Conservation (phyloP, 139 green algal genomes). For the Chlamydomonas sp. region DNA sequence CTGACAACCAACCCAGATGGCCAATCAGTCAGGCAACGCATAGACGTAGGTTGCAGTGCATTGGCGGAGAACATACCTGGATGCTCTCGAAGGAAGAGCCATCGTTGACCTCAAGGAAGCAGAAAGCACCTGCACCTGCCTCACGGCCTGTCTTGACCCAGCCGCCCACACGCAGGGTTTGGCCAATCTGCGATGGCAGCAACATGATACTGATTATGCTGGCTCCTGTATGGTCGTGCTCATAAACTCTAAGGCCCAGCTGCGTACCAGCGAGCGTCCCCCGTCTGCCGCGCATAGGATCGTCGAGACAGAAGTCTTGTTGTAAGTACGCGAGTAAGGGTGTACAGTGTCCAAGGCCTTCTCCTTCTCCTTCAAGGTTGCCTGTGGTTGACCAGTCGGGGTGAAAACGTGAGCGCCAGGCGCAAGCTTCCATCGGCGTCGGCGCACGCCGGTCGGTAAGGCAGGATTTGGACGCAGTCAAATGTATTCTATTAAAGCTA, state of each 20-base stretch:
- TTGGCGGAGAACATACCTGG: constrained; percentile 66
- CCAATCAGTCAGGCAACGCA: too few relatives aligned
- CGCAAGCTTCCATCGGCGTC: neutral
- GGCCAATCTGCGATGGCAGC: constrained; percentile 64
- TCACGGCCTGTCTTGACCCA: constrained; percentile 98
- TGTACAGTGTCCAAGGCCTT: constrained; percentile 48
- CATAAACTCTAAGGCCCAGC: neutral
- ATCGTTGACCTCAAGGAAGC: constrained; percentile 99
- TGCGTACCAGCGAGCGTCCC: constrained; percentile 70
- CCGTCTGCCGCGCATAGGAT: constrained; percentile 72
- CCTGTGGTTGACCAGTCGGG: constrained; percentile 13
- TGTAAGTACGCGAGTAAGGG: constrained; percentile 68
- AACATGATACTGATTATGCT: too few relatives aligned
- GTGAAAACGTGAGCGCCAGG: constrained; percentile 9
- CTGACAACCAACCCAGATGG: too few relatives aligned
- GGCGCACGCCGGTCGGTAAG: too few relatives aligned
- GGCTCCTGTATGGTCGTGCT: neutral
- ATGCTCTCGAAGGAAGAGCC: constrained; percentile 90
- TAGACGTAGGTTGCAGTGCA: too few relatives aligned
- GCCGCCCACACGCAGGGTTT: constrained; percentile 88
- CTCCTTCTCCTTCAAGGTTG: constrained; percentile 54
- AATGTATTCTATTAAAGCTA: too few relatives aligned
- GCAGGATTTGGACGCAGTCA: too few relatives aligned
- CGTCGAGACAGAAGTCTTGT: constrained; percentile 65
- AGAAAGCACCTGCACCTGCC: constrained; percentile 90